Evolutionary conservation across 345 rosid species (phyloP), one percentile per base, ranked within the genome.

Genomic region (Jatropha curcas): DNA sequence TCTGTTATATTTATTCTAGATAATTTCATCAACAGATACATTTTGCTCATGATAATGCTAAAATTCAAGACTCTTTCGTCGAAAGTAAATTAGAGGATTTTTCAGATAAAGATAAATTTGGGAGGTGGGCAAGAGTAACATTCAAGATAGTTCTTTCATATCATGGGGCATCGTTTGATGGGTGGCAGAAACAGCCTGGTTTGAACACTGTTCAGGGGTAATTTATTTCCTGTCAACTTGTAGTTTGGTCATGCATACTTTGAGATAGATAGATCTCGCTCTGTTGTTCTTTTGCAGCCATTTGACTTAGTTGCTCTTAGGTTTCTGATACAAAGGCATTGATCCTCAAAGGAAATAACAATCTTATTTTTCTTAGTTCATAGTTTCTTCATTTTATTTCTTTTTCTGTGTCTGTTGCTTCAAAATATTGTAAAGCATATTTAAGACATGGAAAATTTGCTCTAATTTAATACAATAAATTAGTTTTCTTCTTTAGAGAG

Each of bases 181-280:
- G 99, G 70, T 95, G 99, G 99, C 98, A 92, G 82, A 92, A 86
- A 66, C 97, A 95, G 79, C 98, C 97, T 39, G 91, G 82, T 22
- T 73, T 95, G 66, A 85, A 86, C 84, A 92, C 99, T 34, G 99
- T 92, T 64, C 98, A 95, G 63, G 85, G 90, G 97, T 90, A 77
- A 74, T 78, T 68, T 74, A 20, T 52, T 62, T 58, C 68, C 64
- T 61, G 50, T 65, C n/a, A 60, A 37, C 67, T 37, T 61, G 27
- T 24, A 35, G 17, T 62, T 33, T 62, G 31, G 7, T 43, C 39
- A 39, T 35, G 50, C 31, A 24, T 30, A 69, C 22, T 7, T 2
- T 22, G 9, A 12, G 30, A 10, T 13, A 14, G 8, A 31, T 30
- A 4, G 22, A 28, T 4, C n/a, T 60, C n/a, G n/a, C 24, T 9